phyloP scores from a whole-genome alignment of 305 asterid species.

The Plantago coronopus region DNA sequence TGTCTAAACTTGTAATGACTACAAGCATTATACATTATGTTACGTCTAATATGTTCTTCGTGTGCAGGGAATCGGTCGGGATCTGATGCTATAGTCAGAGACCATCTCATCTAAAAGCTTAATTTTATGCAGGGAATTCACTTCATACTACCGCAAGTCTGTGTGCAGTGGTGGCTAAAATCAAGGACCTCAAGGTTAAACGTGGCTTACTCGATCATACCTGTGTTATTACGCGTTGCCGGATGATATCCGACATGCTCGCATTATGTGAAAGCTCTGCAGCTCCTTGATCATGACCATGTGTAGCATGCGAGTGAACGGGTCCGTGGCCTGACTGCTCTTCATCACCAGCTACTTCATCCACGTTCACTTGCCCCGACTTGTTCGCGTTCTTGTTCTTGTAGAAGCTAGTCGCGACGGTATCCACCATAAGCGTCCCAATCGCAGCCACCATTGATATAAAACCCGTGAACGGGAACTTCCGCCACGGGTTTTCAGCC shows the following conservation, averaged over 20 bases:
- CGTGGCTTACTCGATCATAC: constrained; percentile 24
- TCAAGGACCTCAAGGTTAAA: constrained; percentile 18
- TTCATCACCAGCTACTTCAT: constrained; percentile 36
- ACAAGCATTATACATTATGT: neutral
- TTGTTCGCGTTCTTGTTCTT: constrained; percentile 38
- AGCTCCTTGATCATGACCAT: constrained; percentile 56
- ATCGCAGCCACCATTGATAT: constrained; percentile 58
- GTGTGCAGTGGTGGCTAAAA: neutral
- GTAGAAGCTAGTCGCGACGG: constrained; percentile 51
- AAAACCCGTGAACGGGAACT: constrained; percentile 60
- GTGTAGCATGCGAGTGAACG: constrained; percentile 12
- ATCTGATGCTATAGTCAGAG: neutral
- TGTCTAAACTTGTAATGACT: neutral
- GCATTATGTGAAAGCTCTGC: constrained; percentile 28
- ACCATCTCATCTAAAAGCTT: neutral
- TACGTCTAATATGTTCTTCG: neutral
- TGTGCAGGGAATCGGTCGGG: neutral
- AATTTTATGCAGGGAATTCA: neutral
- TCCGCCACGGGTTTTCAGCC: constrained; percentile 45
- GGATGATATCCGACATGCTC: constrained; percentile 32
- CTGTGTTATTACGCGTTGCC: constrained; percentile 67
- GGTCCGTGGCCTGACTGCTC: constrained; percentile 45
- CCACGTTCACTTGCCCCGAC: constrained; percentile 34
- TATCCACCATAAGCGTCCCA: constrained; percentile 54
- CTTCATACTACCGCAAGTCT: neutral